phyloP scores from a whole-genome alignment of 768 basidiomycete genomes.

The Termitomyces sp. region DNA sequence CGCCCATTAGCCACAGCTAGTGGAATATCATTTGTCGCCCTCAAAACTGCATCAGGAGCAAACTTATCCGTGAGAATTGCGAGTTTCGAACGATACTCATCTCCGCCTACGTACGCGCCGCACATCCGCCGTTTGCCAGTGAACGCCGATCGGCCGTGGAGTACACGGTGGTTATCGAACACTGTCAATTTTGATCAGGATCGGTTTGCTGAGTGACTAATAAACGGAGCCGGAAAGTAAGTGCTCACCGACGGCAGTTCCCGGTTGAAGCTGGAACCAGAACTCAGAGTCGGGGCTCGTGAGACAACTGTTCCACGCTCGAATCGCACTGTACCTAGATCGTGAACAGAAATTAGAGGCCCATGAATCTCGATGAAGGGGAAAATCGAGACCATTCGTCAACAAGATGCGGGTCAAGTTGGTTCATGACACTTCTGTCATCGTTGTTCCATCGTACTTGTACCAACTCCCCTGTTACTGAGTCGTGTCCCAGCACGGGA shows the following conservation, averaged over 20 bases:
- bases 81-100: constrained; percentile 84
- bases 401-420: constrained; percentile 51
- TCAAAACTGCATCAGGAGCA: constrained; percentile 24
- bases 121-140: constrained; percentile 87
- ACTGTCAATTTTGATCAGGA: constrained; percentile 34
- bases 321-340: constrained; percentile 72
- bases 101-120: constrained; percentile 88
- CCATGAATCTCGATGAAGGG: not conserved
- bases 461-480: constrained; percentile 48
- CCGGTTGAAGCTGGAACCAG: constrained; percentile 86
- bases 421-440: constrained; percentile 78
- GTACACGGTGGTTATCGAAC: constrained; percentile 87
- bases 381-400: constrained; percentile 56
- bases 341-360: not conserved
- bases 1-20: constrained; percentile 28
- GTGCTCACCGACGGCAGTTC: constrained; percentile 73
- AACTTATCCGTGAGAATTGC: constrained; percentile 61
- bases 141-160: constrained; percentile 93
- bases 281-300: constrained; percentile 82
- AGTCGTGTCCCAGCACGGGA: constrained; percentile 69
- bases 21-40: constrained; percentile 19
- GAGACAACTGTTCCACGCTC: constrained; percentile 70
- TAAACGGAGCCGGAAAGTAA: not conserved
- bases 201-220: not conserved
- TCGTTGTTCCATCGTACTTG: constrained; percentile 95